phyloP scores from a whole-genome alignment of 306 rosid species.

The Medicago lupulina region DNA sequence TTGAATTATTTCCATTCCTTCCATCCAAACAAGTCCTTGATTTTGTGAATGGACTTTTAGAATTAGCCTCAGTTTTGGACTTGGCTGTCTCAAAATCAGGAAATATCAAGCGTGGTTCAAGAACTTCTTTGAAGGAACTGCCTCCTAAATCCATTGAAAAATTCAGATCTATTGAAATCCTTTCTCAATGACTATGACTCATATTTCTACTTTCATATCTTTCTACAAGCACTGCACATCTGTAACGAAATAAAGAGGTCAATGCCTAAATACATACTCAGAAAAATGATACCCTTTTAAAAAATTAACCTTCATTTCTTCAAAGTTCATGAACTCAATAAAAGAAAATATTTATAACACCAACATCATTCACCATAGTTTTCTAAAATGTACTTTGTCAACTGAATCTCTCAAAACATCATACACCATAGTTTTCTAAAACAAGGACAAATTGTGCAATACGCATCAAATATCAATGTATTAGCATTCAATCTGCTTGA shows the following conservation, averaged over 20 bases:
- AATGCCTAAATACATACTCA: slow-evolving; percentile 11
- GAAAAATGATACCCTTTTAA: slow-evolving; percentile 3
- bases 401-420: not conserved
- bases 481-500: not conserved
- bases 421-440: slow-evolving; percentile 11
- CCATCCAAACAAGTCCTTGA: slow-evolving; percentile 51
- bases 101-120: slow-evolving; percentile 55
- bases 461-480: not conserved
- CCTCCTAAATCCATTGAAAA: slow-evolving; percentile 71
- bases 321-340: slow-evolving; percentile 22
- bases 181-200: slow-evolving; percentile 36
- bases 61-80: slow-evolving; percentile 58
- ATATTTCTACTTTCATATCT: slow-evolving; percentile 39
- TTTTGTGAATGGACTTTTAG: slow-evolving; percentile 51
- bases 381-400: not conserved
- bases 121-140: slow-evolving; percentile 69
- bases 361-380: slow-evolving; percentile 19
- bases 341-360: slow-evolving; percentile 28
- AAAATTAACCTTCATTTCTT: not conserved
- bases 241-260: slow-evolving; percentile 40
- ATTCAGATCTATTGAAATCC: slow-evolving; percentile 42
- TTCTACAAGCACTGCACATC: slow-evolving; percentile 33
- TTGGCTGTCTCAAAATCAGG: slow-evolving; percentile 62
- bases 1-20: slow-evolving; percentile 62
- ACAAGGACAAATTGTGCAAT: slow-evolving; percentile 1